These are phyloP conservation scores for Fusarium sp. DNA, from an alignment of 2,329 filamentous ascomycete species.

Conservation along the genomic window DNA sequence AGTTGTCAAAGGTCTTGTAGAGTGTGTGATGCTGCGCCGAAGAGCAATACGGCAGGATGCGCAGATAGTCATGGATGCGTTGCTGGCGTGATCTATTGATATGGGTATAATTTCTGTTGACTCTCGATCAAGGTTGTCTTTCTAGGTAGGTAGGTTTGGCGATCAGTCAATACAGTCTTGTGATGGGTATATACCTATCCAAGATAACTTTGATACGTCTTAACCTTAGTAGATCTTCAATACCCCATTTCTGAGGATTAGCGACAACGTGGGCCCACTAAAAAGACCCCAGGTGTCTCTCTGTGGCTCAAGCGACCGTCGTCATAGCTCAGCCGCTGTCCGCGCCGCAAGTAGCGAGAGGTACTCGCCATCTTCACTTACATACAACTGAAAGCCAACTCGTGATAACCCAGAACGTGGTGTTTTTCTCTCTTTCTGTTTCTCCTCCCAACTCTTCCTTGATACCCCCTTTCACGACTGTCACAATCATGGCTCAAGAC, in stretches of 20 bases:
- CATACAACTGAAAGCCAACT: conserved; percentile 20
- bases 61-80: conserved; percentile 45
- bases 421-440: conserved; percentile 2
- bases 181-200: not conserved
- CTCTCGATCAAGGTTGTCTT: not conserved
- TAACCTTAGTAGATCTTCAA: conserved; percentile 7
- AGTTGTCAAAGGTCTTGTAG: not conserved
- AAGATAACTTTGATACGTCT: not conserved
- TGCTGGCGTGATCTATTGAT: not conserved
- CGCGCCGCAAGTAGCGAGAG: conserved; percentile 15
- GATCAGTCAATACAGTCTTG: not conserved
- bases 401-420: conserved; percentile 29
- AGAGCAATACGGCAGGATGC: conserved; percentile 43
- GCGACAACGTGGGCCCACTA: conserved; percentile 16
- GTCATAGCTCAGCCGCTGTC: conserved; percentile 40
- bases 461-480: conserved; percentile 17
- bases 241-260: not conserved
- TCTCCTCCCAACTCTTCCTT: not conserved
- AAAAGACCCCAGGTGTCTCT: not conserved
- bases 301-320: conserved; percentile 40
- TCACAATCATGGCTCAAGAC: conserved; percentile 73
- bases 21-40: conserved; percentile 29
- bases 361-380: conserved; percentile 25
- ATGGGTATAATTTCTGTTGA: not conserved
- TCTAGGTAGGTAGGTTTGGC: no score